A percentile compares a stretch with the other conserved stretches of the same genome.
Conservation (phyloP, 805 yeast species). For the Candida ipomoeae region DNA sequence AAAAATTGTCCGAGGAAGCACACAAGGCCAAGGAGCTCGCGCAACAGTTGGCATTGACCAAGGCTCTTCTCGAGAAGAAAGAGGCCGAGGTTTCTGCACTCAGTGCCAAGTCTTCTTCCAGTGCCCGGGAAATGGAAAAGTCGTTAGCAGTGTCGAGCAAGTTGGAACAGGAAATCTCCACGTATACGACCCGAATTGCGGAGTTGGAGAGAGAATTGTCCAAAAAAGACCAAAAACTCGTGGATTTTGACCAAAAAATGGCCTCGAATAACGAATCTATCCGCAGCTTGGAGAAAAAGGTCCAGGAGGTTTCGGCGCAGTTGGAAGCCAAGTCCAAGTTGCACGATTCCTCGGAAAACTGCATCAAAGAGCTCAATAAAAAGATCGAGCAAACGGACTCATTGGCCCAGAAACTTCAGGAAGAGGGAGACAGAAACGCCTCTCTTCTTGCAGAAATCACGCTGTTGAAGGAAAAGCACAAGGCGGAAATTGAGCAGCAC, state of each 20-base stretch:
- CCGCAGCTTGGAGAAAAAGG: background rate
- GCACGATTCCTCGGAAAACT: constrained; percentile 1
- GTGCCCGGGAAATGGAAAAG: background rate
- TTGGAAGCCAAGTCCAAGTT: constrained; percentile 1
- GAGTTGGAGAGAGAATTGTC: background rate
- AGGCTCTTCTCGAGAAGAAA: background rate
- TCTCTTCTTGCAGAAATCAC: constrained; percentile 3
- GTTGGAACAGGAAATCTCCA: background rate
- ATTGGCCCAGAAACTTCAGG: background rate
- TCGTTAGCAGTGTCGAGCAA: background rate
- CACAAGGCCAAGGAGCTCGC: background rate
- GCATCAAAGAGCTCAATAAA: background rate
- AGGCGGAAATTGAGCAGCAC: constrained; percentile 7
- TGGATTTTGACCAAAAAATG: constrained; percentile 1
- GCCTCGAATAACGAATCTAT: background rate
- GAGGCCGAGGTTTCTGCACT: background rate
- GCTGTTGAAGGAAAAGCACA: constrained; percentile 5
- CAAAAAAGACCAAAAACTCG: background rate
- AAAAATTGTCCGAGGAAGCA: constrained; percentile 5
- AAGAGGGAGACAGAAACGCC: constrained; percentile 1
- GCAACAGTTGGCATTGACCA: background rate
- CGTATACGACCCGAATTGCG: background rate
- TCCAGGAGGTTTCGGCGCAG: background rate
- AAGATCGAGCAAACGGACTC: background rate
- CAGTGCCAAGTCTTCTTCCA: background rate